Conservation (phyloP, 805 yeast genomes). For the Grigorovia transvaalensis region DNA sequence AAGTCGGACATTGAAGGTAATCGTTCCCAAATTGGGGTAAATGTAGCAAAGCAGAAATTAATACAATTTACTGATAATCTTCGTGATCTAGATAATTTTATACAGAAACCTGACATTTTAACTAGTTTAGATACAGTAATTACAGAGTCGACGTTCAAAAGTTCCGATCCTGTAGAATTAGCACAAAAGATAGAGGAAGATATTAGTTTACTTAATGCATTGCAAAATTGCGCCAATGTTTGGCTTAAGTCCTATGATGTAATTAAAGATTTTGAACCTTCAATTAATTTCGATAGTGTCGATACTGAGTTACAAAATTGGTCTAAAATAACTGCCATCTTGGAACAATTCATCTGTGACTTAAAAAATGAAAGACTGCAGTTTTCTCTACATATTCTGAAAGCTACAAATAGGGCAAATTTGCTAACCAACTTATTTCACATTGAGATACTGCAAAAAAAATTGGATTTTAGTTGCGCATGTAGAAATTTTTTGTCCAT, state of each 20-base stretch:
- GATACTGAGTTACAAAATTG: conserved; percentile 69
- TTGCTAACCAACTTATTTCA: conserved; percentile 49
- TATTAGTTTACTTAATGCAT: conserved; percentile 47
- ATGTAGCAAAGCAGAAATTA: conserved; percentile 48
- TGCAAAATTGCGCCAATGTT: conserved; percentile 59
- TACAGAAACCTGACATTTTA: conserved; percentile 56
- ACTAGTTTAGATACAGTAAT: conserved; percentile 44
- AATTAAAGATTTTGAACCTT: conserved; percentile 34
- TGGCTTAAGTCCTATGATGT: conserved; percentile 63
- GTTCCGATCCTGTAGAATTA: conserved; percentile 22
- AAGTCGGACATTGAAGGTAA: conserved; percentile 21
- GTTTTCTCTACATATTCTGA: conserved; percentile 49
- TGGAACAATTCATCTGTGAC: conserved; percentile 48
- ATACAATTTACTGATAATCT: conserved; percentile 59
- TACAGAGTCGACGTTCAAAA: conserved; percentile 29
- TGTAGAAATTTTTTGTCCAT: conserved; percentile 58
- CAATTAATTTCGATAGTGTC: conserved; percentile 45
- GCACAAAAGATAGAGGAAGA: conserved; percentile 35
- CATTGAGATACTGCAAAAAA: conserved; percentile 57
- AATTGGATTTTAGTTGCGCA: conserved; percentile 39
- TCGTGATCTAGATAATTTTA: conserved; percentile 54
- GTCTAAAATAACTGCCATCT: conserved; percentile 57
- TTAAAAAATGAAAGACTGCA: conserved; percentile 42
- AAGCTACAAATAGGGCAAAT: conserved; percentile 61
- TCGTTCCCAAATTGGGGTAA: conserved; percentile 15